These are phyloP conservation scores for Solanum pennellii DNA, from an alignment of 257 asterid genomes.

Conservation along the genomic window DNA sequence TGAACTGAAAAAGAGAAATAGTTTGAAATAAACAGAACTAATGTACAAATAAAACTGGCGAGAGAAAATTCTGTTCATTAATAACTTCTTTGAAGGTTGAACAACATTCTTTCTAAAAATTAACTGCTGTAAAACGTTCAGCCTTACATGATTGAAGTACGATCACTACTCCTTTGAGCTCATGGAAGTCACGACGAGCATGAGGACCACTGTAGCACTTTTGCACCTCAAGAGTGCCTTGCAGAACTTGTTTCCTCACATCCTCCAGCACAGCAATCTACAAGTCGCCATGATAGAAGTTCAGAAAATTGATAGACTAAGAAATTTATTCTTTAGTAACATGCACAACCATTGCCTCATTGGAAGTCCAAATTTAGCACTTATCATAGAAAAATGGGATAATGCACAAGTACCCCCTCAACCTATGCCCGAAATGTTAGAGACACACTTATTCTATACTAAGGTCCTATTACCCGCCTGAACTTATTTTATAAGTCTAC, in stretches of 20 bases:
- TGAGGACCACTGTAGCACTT: slow-evolving; percentile 46
- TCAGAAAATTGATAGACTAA: neutral
- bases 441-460: too few species aligned
- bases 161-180: slow-evolving; percentile 45
- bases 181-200: slow-evolving; percentile 45
- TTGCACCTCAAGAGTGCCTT: slow-evolving; percentile 63
- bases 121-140: neutral
- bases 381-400: neutral
- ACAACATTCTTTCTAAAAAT: neutral
- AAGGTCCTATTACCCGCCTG: too few species aligned
- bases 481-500: too few species aligned
- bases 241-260: slow-evolving; percentile 45
- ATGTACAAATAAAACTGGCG: neutral
- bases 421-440: too few species aligned
- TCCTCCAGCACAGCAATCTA: slow-evolving; percentile 76
- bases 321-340: neutral
- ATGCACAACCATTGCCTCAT: neutral
- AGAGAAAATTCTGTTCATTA: neutral
- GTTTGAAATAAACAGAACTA: neutral
- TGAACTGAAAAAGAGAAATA: neutral
- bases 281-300: neutral
- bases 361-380: neutral
- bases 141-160: slow-evolving; percentile 77
- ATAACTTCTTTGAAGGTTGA: neutral
- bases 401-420: too few species aligned